A percentile compares a stretch with the other conserved stretches of the same genome.
Conservation (phyloP, 208 protist species). For the Porcisia deanei region DNA sequence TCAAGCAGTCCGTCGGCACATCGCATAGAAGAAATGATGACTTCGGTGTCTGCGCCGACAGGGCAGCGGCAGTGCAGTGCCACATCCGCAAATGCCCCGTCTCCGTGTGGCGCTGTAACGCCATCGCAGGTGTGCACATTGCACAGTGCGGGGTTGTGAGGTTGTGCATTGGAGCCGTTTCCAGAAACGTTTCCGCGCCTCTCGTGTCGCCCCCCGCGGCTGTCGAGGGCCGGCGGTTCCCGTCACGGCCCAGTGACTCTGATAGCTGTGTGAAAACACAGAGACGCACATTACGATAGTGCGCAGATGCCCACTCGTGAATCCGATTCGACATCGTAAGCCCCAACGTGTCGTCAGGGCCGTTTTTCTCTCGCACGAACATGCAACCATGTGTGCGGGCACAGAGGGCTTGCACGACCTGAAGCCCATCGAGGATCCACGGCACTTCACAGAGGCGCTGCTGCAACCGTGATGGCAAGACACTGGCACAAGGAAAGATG, state of each 20-base stretch:
- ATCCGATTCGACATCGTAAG: slow-evolving; percentile 6
- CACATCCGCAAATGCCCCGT: slow-evolving; percentile 17
- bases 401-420: slow-evolving; percentile 7
- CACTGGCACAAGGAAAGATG: slow-evolving; percentile 8
- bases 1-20: background rate
- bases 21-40: slow-evolving; percentile 10
- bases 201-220: too few relatives aligned
- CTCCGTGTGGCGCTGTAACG: background rate
- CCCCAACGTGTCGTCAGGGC: background rate
- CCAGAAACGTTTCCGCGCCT: background rate
- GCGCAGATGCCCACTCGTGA: slow-evolving; percentile 7
- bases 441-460: slow-evolving; percentile 9
- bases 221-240: background rate
- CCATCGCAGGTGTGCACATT: slow-evolving; percentile 6
- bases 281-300: slow-evolving; percentile 11
- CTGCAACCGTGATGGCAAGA: slow-evolving; percentile 10
- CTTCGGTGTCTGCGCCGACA: slow-evolving; percentile 3
- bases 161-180: background rate
- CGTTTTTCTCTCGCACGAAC: slow-evolving; percentile 7
- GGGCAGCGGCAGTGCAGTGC: slow-evolving; percentile 5
- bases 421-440: slow-evolving; percentile 8
- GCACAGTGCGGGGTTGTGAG: slow-evolving; percentile 8
- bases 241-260: too few relatives aligned
- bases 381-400: slow-evolving; percentile 8
- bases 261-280: slow-evolving; percentile 20